Conservation (phyloP, 441 rosid genomes). For the Manihot esculenta region DNA sequence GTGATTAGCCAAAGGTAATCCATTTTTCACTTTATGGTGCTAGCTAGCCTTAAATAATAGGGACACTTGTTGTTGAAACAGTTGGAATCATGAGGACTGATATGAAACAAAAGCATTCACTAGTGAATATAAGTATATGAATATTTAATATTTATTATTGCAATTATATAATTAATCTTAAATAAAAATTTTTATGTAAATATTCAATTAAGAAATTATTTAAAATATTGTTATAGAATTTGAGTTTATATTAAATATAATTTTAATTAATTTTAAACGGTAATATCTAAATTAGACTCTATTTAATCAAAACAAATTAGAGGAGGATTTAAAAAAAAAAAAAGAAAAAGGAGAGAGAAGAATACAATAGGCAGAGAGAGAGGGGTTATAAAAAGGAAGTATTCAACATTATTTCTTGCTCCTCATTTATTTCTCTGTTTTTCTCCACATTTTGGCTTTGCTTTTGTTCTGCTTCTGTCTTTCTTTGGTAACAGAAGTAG, state of each 20-base stretch:
- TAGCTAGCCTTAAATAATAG: not conserved
- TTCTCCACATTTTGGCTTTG: not conserved
- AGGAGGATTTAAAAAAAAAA: not conserved
- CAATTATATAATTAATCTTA: not conserved
- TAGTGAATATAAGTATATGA: too few relatives aligned
- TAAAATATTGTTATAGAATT: too few relatives aligned
- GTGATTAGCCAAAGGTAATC: too few relatives aligned
- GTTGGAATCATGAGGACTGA: too few relatives aligned
- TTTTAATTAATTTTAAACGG: too few relatives aligned
- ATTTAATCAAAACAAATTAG: too few relatives aligned
- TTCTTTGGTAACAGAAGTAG: constrained; percentile 24
- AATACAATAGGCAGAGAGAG: not conserved
- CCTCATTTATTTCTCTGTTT: constrained; percentile 14
- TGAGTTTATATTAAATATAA: too few relatives aligned
- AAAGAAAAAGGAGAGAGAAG: not conserved
- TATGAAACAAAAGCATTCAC: too few relatives aligned
- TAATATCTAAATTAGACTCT: too few relatives aligned
- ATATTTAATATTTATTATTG: not conserved
- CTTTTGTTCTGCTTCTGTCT: constrained; percentile 31
- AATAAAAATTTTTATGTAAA: too few relatives aligned
- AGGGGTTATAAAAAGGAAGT: constrained; percentile 41
- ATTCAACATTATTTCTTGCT: constrained; percentile 25
- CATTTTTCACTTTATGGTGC: too few relatives aligned
- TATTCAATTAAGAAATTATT: too few relatives aligned
- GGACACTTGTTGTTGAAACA: not conserved